These are phyloP conservation scores for Trichoderma harzianum DNA, from an alignment of 2,329 filamentous ascomycete genomes.

Conservation along the genomic window DNA sequence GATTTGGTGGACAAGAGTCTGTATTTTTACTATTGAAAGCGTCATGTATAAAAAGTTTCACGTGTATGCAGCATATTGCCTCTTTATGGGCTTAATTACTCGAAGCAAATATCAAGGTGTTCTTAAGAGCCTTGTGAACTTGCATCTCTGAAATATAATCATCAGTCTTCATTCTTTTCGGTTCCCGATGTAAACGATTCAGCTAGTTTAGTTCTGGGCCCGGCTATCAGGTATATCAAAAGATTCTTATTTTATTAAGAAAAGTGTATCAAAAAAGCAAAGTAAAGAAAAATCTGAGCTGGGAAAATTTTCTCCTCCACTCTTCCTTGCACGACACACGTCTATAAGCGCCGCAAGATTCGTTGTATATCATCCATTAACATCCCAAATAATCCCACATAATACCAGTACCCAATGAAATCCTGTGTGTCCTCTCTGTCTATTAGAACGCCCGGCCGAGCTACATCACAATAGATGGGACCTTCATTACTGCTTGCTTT, in stretches of 20 bases:
- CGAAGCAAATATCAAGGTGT: background rate
- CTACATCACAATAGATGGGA: background rate
- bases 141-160: background rate
- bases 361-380: constrained; percentile 12
- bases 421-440: background rate
- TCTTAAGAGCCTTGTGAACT: background rate
- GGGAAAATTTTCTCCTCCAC: background rate
- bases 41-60: constrained; percentile 8
- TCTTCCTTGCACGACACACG: constrained; percentile 14
- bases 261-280: background rate
- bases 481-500: constrained; percentile 25
- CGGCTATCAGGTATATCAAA: background rate
- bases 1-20: background rate
- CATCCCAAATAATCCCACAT: background rate
- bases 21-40: background rate
- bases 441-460: constrained; percentile 1
- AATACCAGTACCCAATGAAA: background rate
- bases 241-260: background rate
- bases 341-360: constrained; percentile 16
- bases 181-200: background rate
- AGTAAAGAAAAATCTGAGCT: background rate
- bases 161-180: background rate
- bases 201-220: background rate
- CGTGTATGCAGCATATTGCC: background rate
- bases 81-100: background rate